Base-by-base conservation (phyloP, 768 basidiomycete genomes). In the Tylopilus vinaceipallidus region DNA sequence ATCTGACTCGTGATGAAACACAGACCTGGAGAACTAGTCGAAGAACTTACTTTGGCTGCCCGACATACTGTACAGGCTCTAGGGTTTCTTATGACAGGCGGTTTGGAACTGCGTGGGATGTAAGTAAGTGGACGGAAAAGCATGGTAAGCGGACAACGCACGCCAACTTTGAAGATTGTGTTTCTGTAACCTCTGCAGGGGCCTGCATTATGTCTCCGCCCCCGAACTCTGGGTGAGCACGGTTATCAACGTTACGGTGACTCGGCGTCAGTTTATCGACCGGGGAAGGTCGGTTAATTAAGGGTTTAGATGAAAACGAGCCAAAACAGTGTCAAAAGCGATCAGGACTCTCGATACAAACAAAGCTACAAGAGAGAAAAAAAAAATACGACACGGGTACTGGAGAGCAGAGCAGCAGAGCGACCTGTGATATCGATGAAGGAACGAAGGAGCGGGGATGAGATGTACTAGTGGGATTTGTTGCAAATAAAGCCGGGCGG, bases 1-100 rank as follows among this genome's bases (percentile, higher is more conserved):
- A 93, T 93, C 90, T 92, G 57, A 37, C 44, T 42, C 30, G 46
- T 38, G 40, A 53, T 63, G 50, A 68, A 47, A 42, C 22, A 45
- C 19, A 26, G 33, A 47, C 46, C 55, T 47, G 42, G 39, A 45
- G 49, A 51, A 45, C 46, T 53, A 53, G 50, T 47, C 34, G 54
- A 40, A 45, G 53, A 32, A 42, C 49, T 38, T 55, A 85, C 90
- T 81, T 92, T 92, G 54, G 90, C 89, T 45, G 82, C 79, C 37
- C 89, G 82, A 67, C 90, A 93, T 58, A 91, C 88, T 34, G 86
- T 91, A 65, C 90, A 93, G 16, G 90, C 90, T 42, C 79, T 67
- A 39, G 78, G 76, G 46, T 77, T 78, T 53, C 79, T 66, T 30
- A 75, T 66, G 37, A 80, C 69, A 27, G 78, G 73, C 19, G 66